A percentile compares a stretch with the other conserved stretches of the same genome.
phyloP scores from a whole-genome alignment of 2,329 filamentous ascomycete genomes.

The Sporothrix dimorphospora region DNA sequence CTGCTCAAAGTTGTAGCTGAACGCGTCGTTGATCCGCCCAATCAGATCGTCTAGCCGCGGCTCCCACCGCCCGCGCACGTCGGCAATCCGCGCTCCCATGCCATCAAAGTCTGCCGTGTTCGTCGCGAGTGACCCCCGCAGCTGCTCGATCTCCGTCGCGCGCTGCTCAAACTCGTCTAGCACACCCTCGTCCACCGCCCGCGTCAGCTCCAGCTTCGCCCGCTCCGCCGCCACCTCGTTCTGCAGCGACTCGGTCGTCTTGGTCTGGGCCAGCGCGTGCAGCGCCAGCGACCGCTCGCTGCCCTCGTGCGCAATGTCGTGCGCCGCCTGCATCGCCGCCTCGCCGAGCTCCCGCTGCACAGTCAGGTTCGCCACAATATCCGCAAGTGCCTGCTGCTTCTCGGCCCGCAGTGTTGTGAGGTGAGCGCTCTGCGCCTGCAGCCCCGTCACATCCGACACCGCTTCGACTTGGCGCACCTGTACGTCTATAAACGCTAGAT shows the following conservation, averaged over 20 bases:
- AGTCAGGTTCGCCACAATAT: constrained; percentile 46
- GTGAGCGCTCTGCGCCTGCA: constrained; percentile 67
- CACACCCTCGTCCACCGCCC: constrained; percentile 74
- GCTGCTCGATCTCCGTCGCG: constrained; percentile 67
- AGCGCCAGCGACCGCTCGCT: constrained; percentile 48
- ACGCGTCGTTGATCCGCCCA: constrained; percentile 82
- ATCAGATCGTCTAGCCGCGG: constrained; percentile 79
- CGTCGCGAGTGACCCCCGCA: constrained; percentile 60
- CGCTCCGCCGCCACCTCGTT: constrained; percentile 74
- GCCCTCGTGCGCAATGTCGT: constrained; percentile 45
- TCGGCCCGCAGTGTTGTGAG: constrained; percentile 58
- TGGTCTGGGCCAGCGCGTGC: constrained; percentile 49
- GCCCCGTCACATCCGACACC: constrained; percentile 71
- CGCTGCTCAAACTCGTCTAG: constrained; percentile 78
- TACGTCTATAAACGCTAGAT: constrained; percentile 68
- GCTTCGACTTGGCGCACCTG: constrained; percentile 78
- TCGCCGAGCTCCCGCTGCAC: constrained; percentile 45
- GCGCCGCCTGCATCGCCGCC: constrained; percentile 42
- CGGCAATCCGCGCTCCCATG: constrained; percentile 61
- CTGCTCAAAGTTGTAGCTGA: constrained; percentile 89
- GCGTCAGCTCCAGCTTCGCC: constrained; percentile 77
- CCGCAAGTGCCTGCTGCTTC: constrained; percentile 44
- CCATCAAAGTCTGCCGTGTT: constrained; percentile 59
- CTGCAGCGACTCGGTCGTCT: constrained; percentile 66
- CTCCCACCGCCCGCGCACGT: constrained; percentile 77